Percentiles rank a stretch among this genome's conserved stretches.
Evolutionary conservation across 495 filamentous ascomycete species (phyloP).

Genomic region (Choiromyces venosus): DNA sequence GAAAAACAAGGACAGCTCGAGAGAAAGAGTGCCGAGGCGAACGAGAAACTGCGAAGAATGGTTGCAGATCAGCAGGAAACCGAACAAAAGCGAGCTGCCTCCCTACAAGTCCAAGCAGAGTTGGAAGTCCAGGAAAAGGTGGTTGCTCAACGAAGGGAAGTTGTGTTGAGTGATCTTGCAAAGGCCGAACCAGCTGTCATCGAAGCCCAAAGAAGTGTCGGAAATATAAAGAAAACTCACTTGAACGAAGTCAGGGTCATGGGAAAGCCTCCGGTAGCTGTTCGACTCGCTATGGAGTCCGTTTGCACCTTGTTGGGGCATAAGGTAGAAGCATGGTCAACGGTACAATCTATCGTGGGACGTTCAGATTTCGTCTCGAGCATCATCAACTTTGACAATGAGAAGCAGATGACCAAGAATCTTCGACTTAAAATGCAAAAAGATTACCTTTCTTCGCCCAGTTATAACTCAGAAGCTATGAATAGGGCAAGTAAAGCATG

Average conservation of each 20-base stretch:
- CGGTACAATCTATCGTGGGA: slow-evolving; percentile 78
- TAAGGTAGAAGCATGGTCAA: slow-evolving; percentile 83
- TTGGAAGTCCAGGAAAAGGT: slow-evolving; percentile 86
- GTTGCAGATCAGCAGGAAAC: slow-evolving; percentile 93
- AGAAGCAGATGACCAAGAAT: slow-evolving; percentile 81
- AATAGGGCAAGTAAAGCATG: slow-evolving; percentile 94
- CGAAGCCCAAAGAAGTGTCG: slow-evolving; percentile 90
- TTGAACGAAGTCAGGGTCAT: slow-evolving; percentile 96
- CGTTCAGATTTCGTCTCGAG: slow-evolving; percentile 95
- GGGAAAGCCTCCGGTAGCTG: slow-evolving; percentile 80
- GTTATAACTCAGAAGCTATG: slow-evolving; percentile 93
- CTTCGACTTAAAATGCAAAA: slow-evolving; percentile 83
- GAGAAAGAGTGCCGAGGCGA: slow-evolving; percentile 88
- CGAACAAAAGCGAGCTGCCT: slow-evolving; percentile 79
- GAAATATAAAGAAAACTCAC: slow-evolving; percentile 95
- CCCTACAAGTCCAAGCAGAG: slow-evolving; percentile 77
- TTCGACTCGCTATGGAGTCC: slow-evolving; percentile 86
- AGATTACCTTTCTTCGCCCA: slow-evolving; percentile 81
- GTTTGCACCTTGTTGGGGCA: slow-evolving; percentile 92
- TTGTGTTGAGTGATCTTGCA: slow-evolving; percentile 82
- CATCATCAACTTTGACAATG: slow-evolving; percentile 96
- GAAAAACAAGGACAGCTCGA: slow-evolving; percentile 91
- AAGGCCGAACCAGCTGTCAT: slow-evolving; percentile 87
- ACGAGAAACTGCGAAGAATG: slow-evolving; percentile 95
- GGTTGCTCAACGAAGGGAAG: slow-evolving; percentile 73